Percentiles rank a stretch among this genome's conserved stretches.
Evolutionary conservation across 306 rosid genomes (phyloP).

Genomic region (Prunus padus): DNA sequence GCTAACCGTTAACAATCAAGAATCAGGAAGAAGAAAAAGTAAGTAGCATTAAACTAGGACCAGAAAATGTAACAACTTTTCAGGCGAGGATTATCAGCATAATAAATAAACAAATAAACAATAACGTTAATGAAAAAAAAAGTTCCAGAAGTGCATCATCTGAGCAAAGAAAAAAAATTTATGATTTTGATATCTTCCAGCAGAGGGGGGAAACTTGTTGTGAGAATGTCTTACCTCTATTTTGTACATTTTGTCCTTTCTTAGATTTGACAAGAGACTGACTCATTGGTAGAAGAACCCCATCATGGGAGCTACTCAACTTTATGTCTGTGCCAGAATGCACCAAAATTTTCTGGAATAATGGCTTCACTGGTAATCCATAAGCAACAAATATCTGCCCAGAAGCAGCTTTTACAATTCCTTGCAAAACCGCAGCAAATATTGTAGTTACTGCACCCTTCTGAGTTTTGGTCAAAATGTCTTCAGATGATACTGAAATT

Average conservation of each 20-base stretch:
- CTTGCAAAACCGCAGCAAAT: conserved; percentile 75
- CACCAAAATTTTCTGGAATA: conserved; percentile 67
- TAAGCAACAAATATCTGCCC: conserved; percentile 68
- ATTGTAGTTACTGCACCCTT: conserved; percentile 64
- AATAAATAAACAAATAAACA: background rate
- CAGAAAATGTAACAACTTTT: too few relatives aligned
- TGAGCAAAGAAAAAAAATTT: background rate
- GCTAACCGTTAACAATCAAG: conserved; percentile 18
- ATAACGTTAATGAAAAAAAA: background rate
- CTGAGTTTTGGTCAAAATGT: conserved; percentile 43
- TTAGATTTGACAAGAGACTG: conserved; percentile 58
- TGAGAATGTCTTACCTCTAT: conserved; percentile 43
- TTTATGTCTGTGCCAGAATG: conserved; percentile 65
- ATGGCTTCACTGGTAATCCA: conserved; percentile 80
- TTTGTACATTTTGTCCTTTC: conserved; percentile 49
- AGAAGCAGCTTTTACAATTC: conserved; percentile 52
- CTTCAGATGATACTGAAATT: conserved; percentile 62
- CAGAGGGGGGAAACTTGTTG: background rate
- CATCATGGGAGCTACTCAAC: conserved; percentile 66
- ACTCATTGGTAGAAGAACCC: conserved; percentile 72
- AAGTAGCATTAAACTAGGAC: conserved; percentile 9
- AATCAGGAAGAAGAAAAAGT: background rate
- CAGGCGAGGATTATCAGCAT: background rate
- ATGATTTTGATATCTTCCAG: background rate
- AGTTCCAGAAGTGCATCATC: background rate